phyloP scores from a whole-genome alignment of 2,329 filamentous ascomycete species.

The Colletotrichum sp. region DNA sequence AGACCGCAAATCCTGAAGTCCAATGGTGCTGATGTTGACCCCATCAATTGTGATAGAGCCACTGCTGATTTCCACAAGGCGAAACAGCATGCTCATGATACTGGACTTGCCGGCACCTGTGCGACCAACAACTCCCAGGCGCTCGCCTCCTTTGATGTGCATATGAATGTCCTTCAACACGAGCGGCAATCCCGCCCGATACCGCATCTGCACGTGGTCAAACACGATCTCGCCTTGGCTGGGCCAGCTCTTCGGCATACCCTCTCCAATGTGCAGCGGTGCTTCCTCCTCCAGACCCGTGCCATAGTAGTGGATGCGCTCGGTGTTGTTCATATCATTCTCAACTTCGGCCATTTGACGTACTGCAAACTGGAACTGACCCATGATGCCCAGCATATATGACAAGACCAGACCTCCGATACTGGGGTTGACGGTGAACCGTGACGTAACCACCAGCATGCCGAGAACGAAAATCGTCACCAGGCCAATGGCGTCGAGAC shows the following conservation, averaged over 20 bases:
- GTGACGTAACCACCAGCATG: constrained; percentile 90
- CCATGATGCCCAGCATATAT: constrained; percentile 92
- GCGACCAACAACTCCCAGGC: constrained; percentile 80
- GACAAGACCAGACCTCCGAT: constrained; percentile 87
- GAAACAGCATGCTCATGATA: constrained; percentile 68
- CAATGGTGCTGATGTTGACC: constrained; percentile 74
- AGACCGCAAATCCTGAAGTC: constrained; percentile 71
- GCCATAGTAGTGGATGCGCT: constrained; percentile 89
- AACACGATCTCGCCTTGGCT: constrained; percentile 83
- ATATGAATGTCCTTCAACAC: constrained; percentile 62
- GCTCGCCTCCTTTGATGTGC: constrained; percentile 65
- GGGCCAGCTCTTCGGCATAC: constrained; percentile 71
- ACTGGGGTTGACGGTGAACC: constrained; percentile 83
- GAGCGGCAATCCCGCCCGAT: constrained; percentile 72
- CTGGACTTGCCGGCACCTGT: neutral
- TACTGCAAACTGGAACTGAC: constrained; percentile 94
- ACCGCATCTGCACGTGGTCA: constrained; percentile 78
- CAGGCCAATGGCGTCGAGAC: constrained; percentile 84
- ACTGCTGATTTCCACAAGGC: constrained; percentile 72
- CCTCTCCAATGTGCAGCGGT: constrained; percentile 75
- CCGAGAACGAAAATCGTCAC: constrained; percentile 84
- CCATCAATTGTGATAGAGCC: constrained; percentile 75
- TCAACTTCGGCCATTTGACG: constrained; percentile 93
- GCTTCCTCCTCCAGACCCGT: constrained; percentile 87
- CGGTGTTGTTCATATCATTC: constrained; percentile 96